phyloP scores from a whole-genome alignment of 768 basidiomycete species.

The Kwoniella pini region DNA sequence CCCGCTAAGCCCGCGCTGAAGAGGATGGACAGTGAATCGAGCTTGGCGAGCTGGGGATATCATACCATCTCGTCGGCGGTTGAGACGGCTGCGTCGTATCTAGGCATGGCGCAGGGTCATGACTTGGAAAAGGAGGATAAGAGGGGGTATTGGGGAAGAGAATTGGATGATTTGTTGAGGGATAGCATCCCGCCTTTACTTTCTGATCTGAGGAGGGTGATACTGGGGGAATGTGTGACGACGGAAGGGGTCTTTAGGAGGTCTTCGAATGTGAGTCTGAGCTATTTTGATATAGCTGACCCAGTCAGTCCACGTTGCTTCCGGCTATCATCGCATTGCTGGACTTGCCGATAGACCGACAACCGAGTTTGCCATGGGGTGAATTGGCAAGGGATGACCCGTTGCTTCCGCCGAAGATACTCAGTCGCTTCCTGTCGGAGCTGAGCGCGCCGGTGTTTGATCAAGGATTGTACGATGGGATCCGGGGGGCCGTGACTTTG shows the following conservation, averaged over 20 bases:
- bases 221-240: conserved; percentile 23
- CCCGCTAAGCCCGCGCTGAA: conserved; percentile 8
- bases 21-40: conserved; percentile 5
- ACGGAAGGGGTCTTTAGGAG: conserved; percentile 42
- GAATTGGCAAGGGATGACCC: conserved; percentile 37
- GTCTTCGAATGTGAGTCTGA: conserved; percentile 21
- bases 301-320: conserved; percentile 25
- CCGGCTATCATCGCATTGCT: conserved; percentile 25
- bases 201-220: conserved; percentile 25
- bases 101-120: too few species aligned
- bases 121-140: too few species aligned
- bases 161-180: conserved; percentile 12
- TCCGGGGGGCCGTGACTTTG: conserved; percentile 10
- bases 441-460: conserved; percentile 23
- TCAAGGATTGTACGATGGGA: conserved; percentile 17
- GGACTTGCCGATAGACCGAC: conserved; percentile 23
- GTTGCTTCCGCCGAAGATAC: conserved; percentile 34
- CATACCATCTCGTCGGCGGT: conserved; percentile 16
- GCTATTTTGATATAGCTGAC: background rate
- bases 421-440: conserved; percentile 23
- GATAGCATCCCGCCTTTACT: conserved; percentile 23
- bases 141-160: conserved; percentile 29
- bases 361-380: conserved; percentile 38
- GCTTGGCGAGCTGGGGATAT: conserved; percentile 20
- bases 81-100: conserved; percentile 18